A percentile compares a stretch with the other conserved stretches of the same genome.
Evolutionary conservation across 164 flowering plant species (phyloP).

Genomic region (Vitis rotundifolia): DNA sequence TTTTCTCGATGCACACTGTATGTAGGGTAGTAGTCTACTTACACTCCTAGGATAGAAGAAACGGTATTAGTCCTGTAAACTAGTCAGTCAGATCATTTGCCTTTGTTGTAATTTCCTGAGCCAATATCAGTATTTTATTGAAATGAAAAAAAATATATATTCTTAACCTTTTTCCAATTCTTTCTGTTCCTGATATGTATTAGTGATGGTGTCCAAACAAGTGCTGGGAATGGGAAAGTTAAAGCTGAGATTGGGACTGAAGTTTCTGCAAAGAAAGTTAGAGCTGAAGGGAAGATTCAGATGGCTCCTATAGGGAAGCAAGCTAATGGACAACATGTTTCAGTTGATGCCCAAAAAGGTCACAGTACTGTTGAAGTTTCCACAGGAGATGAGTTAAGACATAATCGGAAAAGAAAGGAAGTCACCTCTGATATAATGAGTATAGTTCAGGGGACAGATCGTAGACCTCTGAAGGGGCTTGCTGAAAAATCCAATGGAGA

Average conservation of each 20-base stretch:
- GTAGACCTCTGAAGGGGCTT: constrained; percentile 27
- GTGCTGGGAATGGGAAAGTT: constrained; percentile 28
- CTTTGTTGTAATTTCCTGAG: constrained; percentile 2
- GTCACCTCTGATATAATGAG: constrained; percentile 55
- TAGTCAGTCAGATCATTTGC: too few relatives aligned
- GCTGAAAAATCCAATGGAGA: constrained; percentile 30
- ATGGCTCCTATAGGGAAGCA: constrained; percentile 17
- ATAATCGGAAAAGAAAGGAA: constrained; percentile 23
- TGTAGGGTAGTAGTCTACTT: background rate
- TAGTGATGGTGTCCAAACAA: constrained; percentile 17
- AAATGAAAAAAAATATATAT: background rate
- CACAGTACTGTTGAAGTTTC: constrained; percentile 13
- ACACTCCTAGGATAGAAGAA: background rate
- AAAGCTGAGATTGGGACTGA: constrained; percentile 24
- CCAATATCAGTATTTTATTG: background rate
- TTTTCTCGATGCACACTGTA: background rate
- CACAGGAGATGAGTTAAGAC: constrained; percentile 22
- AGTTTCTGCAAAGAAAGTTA: constrained; percentile 46
- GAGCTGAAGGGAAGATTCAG: constrained; percentile 29
- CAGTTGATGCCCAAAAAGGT: constrained; percentile 21
- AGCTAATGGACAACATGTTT: constrained; percentile 19
- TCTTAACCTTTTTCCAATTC: background rate
- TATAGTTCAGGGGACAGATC: constrained; percentile 52
- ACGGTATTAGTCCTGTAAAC: background rate
- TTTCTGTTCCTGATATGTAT: background rate